These are phyloP conservation scores for Pyrenochaeta sp. DNA, from an alignment of 2,329 filamentous ascomycete species.

Conservation along the genomic window DNA sequence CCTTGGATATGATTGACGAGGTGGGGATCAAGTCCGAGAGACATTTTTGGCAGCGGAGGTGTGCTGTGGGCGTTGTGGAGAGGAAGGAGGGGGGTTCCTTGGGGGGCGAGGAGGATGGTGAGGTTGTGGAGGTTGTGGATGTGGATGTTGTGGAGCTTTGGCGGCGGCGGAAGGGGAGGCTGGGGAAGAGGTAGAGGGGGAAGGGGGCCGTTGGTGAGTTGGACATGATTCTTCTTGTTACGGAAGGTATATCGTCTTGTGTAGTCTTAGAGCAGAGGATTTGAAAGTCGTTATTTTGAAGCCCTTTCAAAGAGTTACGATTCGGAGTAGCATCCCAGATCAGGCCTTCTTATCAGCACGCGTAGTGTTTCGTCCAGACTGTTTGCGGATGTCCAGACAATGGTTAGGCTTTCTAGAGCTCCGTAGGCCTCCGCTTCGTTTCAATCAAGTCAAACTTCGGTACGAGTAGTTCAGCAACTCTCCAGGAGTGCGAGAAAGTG, in stretches of 20 bases:
- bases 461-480: background rate
- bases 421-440: constrained; percentile 4
- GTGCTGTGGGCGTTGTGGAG: constrained; percentile 54
- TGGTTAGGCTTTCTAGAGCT: background rate
- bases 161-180: constrained; percentile 50
- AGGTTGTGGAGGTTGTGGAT: constrained; percentile 26
- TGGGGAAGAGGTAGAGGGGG: constrained; percentile 50
- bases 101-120: constrained; percentile 35
- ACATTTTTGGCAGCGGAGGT: constrained; percentile 67
- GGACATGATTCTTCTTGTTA: constrained; percentile 8
- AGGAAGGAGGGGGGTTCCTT: constrained; percentile 35
- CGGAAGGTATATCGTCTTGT: background rate
- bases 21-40: constrained; percentile 66
- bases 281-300: too few relatives aligned
- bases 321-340: too few relatives aligned
- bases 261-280: too few relatives aligned
- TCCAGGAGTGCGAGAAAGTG: background rate
- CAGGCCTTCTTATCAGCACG: background rate
- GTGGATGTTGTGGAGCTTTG: constrained; percentile 51
- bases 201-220: constrained; percentile 51
- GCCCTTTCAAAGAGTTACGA: too few relatives aligned
- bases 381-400: background rate
- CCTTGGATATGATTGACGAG: constrained; percentile 69
- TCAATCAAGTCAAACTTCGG: background rate
- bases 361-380: background rate